Evolutionary conservation across 495 filamentous ascomycete species (phyloP), one percentile per base, ranked within the genome.

Genomic region (Neurospora tetrasperma): DNA sequence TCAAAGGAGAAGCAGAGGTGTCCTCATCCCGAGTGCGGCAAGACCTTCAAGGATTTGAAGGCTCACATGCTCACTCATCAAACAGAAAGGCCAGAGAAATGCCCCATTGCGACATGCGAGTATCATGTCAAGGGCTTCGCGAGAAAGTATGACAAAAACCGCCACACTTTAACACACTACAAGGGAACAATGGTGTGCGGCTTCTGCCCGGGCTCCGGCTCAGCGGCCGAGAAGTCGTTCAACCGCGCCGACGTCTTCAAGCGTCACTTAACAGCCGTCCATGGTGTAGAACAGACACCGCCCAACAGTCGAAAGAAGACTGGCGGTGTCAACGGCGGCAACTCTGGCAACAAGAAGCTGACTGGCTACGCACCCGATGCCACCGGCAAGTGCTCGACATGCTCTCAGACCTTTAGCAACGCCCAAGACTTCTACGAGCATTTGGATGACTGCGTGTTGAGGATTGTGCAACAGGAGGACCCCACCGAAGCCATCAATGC

Each of bases 161-260:
- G 96, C 40, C 96, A 99, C 80, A 97, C 95, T 0, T 80, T 99
- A 71, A 99, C 96, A 35, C 96, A 99, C 78, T 99, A 99, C 87
- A 98, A 98, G 83, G 96, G 96, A 10, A 98, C 94, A 40, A 98
- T 99, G 96, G 94, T 99, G 38, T 99, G 96, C 82, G 94, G 94
- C 42, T 99, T 99, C 85, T 99, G 96, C 78, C 94, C 95, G 0
- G 94, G 94, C 5, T 92, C 93, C 35, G 96, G 96, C 16, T 97
- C 94, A 2, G 88, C 95, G 27, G 92, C 92, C 0, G 96, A 99
- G 82, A 99, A 99, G 87, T 96, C 93, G 76, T 99, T 99, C 82
- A 99, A 99, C 83, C 90, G 96, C 40, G 94, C 96, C 69, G 96
- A 99, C 78, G 96, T 99, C 69, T 99, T 99, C 88, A 99, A 98